Evolutionary conservation across 1,284 basidiomycete genomes (phyloP).

Genomic region (Ceratobasidium sp.): DNA sequence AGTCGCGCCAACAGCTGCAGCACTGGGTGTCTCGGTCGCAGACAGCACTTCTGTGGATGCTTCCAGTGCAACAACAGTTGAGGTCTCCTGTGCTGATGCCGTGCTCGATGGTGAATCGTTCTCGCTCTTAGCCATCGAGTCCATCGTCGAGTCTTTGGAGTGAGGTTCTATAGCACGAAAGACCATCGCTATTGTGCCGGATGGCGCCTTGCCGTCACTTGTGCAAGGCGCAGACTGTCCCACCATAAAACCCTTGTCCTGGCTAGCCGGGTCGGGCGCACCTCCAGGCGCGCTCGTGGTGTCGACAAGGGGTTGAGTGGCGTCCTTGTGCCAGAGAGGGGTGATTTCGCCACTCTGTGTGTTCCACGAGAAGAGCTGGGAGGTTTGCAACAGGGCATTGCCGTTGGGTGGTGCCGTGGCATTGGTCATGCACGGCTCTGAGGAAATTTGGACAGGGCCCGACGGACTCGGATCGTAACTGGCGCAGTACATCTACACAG

Average conservation of each 20-base stretch:
- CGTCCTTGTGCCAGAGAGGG: constrained; percentile 20
- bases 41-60: background rate
- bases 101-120: too few species aligned
- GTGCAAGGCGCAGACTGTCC: background rate
- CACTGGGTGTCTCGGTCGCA: background rate
- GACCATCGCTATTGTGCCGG: constrained; percentile 10
- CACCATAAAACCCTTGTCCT: constrained; percentile 15
- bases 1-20: background rate
- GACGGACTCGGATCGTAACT: constrained; percentile 19
- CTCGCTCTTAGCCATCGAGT: background rate
- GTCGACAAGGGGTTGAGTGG: constrained; percentile 2
- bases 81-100: background rate
- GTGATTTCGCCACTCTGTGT: constrained; percentile 22
- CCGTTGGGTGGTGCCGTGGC: background rate
- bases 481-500: constrained; percentile 27
- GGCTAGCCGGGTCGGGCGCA: constrained; percentile 11
- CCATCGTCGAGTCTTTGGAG: background rate
- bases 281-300: constrained; percentile 27
- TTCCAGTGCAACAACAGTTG: background rate
- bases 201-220: background rate
- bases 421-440: constrained; percentile 17
- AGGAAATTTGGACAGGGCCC: constrained; percentile 9
- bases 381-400: background rate
- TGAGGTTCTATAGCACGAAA: constrained; percentile 2
- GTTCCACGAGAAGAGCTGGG: constrained; percentile 35